A percentile compares a stretch with the other conserved stretches of the same genome.
Conservation (phyloP, 306 rosid genomes). For the Vigna trinervia region DNA sequence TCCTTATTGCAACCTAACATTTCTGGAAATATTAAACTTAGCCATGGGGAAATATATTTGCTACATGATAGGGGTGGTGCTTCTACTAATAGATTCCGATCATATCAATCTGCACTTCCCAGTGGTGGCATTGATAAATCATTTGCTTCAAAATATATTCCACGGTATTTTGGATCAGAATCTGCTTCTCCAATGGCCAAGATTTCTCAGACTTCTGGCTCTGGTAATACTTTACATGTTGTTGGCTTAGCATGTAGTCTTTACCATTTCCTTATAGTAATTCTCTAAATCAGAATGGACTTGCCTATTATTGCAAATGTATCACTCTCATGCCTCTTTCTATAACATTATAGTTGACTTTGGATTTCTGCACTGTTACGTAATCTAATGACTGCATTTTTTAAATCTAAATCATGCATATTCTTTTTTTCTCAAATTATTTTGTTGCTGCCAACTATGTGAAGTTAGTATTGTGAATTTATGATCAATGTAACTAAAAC, state of each 20-base stretch:
- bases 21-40: slow-evolving; percentile 85
- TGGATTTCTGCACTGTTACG: slow-evolving; percentile 23
- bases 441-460: neutral
- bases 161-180: slow-evolving; percentile 70
- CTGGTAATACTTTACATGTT: slow-evolving; percentile 58
- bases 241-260: slow-evolving; percentile 33
- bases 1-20: slow-evolving; percentile 88
- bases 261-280: slow-evolving; percentile 33
- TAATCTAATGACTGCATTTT: neutral
- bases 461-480: neutral
- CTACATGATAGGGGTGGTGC: slow-evolving; percentile 84
- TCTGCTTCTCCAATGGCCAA: slow-evolving; percentile 59
- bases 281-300: slow-evolving; percentile 20
- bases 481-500: neutral
- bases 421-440: neutral
- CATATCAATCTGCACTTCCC: slow-evolving; percentile 64
- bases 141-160: slow-evolving; percentile 76
- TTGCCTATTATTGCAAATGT: slow-evolving; percentile 22
- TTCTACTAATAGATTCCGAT: slow-evolving; percentile 64
- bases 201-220: slow-evolving; percentile 56
- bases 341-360: slow-evolving; percentile 29
- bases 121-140: slow-evolving; percentile 60
- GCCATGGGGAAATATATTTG: slow-evolving; percentile 94
- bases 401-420: slow-evolving; percentile 12
- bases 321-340: neutral